These are phyloP conservation scores for Sporisorium sorghi DNA, from an alignment of 1,284 basidiomycete species.

Conservation along the genomic window DNA sequence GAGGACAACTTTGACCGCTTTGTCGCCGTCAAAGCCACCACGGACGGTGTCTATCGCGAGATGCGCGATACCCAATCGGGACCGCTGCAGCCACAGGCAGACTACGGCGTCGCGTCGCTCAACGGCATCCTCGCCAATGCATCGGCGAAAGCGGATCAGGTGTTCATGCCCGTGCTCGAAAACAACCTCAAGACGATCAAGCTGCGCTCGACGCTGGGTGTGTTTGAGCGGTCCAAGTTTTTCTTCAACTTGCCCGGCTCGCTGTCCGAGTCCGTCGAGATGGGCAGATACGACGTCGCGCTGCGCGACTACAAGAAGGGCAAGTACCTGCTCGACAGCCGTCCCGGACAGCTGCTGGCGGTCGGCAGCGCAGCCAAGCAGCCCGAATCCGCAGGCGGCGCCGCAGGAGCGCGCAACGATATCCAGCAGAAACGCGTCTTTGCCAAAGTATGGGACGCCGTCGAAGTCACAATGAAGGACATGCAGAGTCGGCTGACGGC, in stretches of 20 bases:
- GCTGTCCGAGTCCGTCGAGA: conserved; percentile 85
- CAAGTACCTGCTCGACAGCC: conserved; percentile 86
- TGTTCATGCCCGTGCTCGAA: conserved; percentile 95
- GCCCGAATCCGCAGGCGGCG: conserved; percentile 31
- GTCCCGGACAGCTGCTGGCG: conserved; percentile 82
- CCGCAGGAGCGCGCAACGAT: conserved; percentile 40
- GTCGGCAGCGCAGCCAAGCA: conserved; percentile 70
- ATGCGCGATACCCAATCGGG: conserved; percentile 81
- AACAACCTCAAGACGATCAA: conserved; percentile 95
- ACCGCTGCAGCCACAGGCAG: conserved; percentile 79
- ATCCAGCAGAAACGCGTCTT: conserved; percentile 83
- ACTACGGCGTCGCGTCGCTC: conserved; percentile 85
- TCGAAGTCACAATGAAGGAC: conserved; percentile 93
- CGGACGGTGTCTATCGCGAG: conserved; percentile 87
- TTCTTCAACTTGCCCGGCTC: conserved; percentile 96
- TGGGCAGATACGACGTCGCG: conserved; percentile 85
- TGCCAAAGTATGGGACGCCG: conserved; percentile 94
- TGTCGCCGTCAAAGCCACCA: conserved; percentile 95
- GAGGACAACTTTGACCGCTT: conserved; percentile 99
- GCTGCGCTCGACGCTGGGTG: conserved; percentile 88
- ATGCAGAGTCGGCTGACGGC: conserved; percentile 83
- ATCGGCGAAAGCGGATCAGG: conserved; percentile 89
- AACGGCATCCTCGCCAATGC: conserved; percentile 75
- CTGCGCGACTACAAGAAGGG: conserved; percentile 98
- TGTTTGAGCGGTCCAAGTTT: conserved; percentile 97